These are phyloP conservation scores for Thuidium tamariscinum DNA, from an alignment of 225 moss, liverwort and hornwort species.

Conservation along the genomic window DNA sequence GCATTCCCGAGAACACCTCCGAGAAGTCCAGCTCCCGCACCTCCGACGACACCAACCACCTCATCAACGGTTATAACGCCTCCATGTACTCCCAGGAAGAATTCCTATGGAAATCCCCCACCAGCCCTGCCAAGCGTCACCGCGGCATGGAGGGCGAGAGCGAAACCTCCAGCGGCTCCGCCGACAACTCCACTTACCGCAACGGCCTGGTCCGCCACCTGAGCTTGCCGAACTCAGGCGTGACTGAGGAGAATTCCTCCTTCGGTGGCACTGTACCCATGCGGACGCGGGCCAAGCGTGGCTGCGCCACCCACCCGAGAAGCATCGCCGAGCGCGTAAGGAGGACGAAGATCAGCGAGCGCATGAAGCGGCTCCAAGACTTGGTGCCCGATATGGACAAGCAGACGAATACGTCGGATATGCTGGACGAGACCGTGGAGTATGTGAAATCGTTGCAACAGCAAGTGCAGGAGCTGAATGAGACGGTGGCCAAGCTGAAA, in stretches of 20 bases:
- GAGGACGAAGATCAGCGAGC: slow-evolving; percentile 51
- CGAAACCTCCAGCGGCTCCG: slow-evolving; percentile 43
- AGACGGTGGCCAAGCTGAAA: slow-evolving; percentile 28
- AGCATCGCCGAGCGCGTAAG: slow-evolving; percentile 61
- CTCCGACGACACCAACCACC: slow-evolving; percentile 28
- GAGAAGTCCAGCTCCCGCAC: slow-evolving; percentile 37
- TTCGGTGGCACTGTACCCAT: slow-evolving; percentile 15
- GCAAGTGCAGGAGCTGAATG: slow-evolving; percentile 34
- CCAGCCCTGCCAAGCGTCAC: slow-evolving; percentile 37
- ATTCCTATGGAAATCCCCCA: slow-evolving; percentile 35
- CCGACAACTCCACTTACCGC: slow-evolving; percentile 20
- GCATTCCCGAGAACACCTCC: slow-evolving; percentile 9
- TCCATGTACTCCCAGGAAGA: slow-evolving; percentile 47
- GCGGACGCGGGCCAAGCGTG: slow-evolving; percentile 57
- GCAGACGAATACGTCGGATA: slow-evolving; percentile 61
- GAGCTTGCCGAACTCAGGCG: slow-evolving; percentile 23
- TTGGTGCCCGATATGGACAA: slow-evolving; percentile 53
- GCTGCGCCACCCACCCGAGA: slow-evolving; percentile 55
- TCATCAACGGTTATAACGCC: slow-evolving; percentile 24
- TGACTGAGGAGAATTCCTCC: slow-evolving; percentile 16
- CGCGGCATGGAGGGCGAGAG: slow-evolving; percentile 32
- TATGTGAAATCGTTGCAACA: slow-evolving; percentile 42
- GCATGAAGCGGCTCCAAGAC: slow-evolving; percentile 55
- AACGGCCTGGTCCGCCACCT: slow-evolving; percentile 23
- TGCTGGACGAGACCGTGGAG: slow-evolving; percentile 59